A percentile compares a stretch with the other conserved stretches of the same genome.
phyloP scores from a whole-genome alignment of 1,139 yeast genomes.

The Hemisphaericaspora subhashii region DNA sequence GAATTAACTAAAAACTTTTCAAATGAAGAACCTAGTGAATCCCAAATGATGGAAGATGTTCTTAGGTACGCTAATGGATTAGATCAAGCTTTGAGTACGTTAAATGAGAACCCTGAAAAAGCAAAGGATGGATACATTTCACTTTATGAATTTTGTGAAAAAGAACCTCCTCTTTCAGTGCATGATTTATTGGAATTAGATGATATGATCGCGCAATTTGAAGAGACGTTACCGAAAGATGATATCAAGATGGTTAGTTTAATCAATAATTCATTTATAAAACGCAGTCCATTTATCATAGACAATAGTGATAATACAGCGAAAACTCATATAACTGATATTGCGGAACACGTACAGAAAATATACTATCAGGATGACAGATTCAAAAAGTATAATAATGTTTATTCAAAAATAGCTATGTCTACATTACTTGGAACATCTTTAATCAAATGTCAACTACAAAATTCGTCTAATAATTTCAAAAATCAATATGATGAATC shows the following conservation, averaged over 20 bases:
- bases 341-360: conserved; percentile 5
- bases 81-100: background rate
- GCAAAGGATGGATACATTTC: conserved; percentile 15
- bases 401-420: conserved; percentile 5
- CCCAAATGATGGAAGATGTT: conserved; percentile 5
- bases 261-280: conserved; percentile 12
- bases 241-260: conserved; percentile 20
- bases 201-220: conserved; percentile 51
- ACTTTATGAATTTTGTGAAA: conserved; percentile 26
- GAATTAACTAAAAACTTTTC: background rate
- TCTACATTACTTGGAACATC: conserved; percentile 25
- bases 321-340: conserved; percentile 12
- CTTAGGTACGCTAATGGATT: conserved; percentile 13
- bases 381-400: conserved; percentile 1
- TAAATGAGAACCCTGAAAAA: conserved; percentile 4
- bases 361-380: background rate
- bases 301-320: background rate
- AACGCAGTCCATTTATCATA: conserved; percentile 6
- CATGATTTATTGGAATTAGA: conserved; percentile 44
- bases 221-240: conserved; percentile 31
- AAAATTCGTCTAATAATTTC: conserved; percentile 12
- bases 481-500: conserved; percentile 13
- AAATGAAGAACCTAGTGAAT: conserved; percentile 1
- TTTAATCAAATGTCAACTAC: conserved; percentile 24
- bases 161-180: conserved; percentile 25